Conservation (phyloP, 2,329 filamentous ascomycete genomes). For the Pseudogymnoascus sp. region DNA sequence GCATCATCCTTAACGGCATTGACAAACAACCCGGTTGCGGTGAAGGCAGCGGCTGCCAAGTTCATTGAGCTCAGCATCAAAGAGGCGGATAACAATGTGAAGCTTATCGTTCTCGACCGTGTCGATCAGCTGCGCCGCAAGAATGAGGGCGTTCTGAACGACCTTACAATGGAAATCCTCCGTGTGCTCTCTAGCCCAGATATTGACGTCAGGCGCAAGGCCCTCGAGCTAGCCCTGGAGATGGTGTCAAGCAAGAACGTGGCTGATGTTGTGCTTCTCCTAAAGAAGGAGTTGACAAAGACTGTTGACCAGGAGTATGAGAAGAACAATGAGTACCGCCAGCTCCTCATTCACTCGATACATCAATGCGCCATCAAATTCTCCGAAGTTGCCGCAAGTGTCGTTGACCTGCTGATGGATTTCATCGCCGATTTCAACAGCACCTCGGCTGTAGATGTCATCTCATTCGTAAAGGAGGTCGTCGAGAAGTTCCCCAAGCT, state of each 20-base stretch:
- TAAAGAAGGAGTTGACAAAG: conserved; percentile 97
- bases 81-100: conserved; percentile 98
- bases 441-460: conserved; percentile 91
- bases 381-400: conserved; percentile 92
- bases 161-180: conserved; percentile 93
- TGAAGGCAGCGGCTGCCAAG: conserved; percentile 91
- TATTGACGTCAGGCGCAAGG: conserved; percentile 90
- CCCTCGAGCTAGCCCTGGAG: conserved; percentile 79
- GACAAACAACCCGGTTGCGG: conserved; percentile 92
- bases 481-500: conserved; percentile 95
- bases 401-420: conserved; percentile 96
- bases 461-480: conserved; percentile 97
- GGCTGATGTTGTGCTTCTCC: conserved; percentile 86
- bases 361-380: conserved; percentile 99
- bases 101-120: conserved; percentile 92
- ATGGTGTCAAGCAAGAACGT: conserved; percentile 99
- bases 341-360: conserved; percentile 91
- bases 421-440: conserved; percentile 99
- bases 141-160: conserved; percentile 86
- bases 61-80: conserved; percentile 97
- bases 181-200: conserved; percentile 92
- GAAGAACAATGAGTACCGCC: conserved; percentile 93
- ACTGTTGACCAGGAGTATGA: conserved; percentile 98
- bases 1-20: conserved; percentile 89
- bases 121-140: conserved; percentile 80